Evolutionary conservation across 495 filamentous ascomycete genomes (phyloP).

Genomic region (Apodospora peruviana): DNA sequence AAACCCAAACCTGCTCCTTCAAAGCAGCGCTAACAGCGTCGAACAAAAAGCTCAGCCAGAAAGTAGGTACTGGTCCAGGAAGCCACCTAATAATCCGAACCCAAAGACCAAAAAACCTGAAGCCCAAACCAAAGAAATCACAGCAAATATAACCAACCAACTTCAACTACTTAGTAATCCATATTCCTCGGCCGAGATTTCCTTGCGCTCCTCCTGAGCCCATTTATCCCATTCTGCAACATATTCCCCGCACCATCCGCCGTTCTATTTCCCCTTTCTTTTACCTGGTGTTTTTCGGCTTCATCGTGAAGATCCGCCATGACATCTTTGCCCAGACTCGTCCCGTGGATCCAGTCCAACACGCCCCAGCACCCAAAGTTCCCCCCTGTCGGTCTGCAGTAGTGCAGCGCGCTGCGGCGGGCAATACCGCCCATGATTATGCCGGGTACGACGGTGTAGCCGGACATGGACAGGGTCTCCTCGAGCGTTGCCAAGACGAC

Average conservation of each 20-base stretch:
- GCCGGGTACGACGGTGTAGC: conserved; percentile 69
- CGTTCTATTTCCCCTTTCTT: conserved; percentile 38
- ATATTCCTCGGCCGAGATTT: conserved; percentile 21
- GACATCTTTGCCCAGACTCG: conserved; percentile 53
- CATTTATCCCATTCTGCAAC: conserved; percentile 31
- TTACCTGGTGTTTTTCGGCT: conserved; percentile 54
- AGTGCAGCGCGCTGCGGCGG: conserved; percentile 62
- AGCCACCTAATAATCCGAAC: too few relatives aligned
- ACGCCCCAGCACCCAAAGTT: conserved; percentile 78
- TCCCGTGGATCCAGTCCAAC: conserved; percentile 72
- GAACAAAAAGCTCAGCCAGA: too few relatives aligned
- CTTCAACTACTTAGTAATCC: not conserved
- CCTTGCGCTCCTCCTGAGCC: conserved; percentile 28
- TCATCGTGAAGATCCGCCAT: conserved; percentile 51
- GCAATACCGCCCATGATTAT: conserved; percentile 73
- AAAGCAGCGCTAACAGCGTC: too few relatives aligned
- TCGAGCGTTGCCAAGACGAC: conserved; percentile 64
- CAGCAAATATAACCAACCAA: not conserved
- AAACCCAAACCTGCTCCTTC: too few relatives aligned
- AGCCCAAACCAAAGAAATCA: not conserved
- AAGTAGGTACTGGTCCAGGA: too few relatives aligned
- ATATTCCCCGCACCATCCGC: conserved; percentile 28
- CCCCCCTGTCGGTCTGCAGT: conserved; percentile 48
- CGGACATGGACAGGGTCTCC: conserved; percentile 70
- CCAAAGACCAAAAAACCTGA: too few relatives aligned